phyloP scores from a whole-genome alignment of 1,139 yeast genomes.

The Yamadazyma oceani region DNA sequence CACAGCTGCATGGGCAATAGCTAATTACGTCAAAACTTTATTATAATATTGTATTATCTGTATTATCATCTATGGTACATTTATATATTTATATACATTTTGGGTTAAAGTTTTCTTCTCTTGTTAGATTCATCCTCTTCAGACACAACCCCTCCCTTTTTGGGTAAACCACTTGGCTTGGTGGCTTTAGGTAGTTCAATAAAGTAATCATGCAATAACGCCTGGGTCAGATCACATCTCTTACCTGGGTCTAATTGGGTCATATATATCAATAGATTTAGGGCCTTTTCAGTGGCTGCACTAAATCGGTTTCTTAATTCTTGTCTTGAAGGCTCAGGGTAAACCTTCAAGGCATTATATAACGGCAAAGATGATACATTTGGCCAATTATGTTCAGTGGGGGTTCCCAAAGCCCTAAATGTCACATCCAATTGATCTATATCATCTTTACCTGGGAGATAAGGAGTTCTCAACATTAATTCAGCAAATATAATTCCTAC shows the following conservation, averaged over 20 bases:
- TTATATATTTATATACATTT: conserved; percentile 6
- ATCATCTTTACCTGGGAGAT: conserved; percentile 90
- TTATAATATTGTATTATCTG: too few species aligned
- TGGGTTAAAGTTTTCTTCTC: conserved; percentile 18
- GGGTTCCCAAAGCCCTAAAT: conserved; percentile 93
- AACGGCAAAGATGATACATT: conserved; percentile 78
- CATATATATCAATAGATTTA: conserved; percentile 74
- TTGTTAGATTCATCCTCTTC: conserved; percentile 15
- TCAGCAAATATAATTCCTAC: conserved; percentile 96
- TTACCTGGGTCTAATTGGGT: conserved; percentile 75
- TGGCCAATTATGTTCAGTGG: conserved; percentile 92
- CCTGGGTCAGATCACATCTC: conserved; percentile 66
- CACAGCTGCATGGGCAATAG: conserved; percentile 81
- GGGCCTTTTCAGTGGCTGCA: conserved; percentile 87
- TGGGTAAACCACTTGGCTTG: conserved; percentile 67
- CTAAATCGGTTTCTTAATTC: conserved; percentile 83
- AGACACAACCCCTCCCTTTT: conserved; percentile 28
- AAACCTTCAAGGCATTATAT: conserved; percentile 67
- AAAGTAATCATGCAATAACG: conserved; percentile 69
- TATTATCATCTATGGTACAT: too few species aligned
- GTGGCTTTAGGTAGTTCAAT: conserved; percentile 77
- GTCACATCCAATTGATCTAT: conserved; percentile 87
- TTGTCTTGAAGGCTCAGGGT: conserved; percentile 81
- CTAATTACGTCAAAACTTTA: conserved; percentile 60
- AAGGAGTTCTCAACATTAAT: conserved; percentile 90